Percentiles rank a stretch among this genome's conserved stretches.
phyloP scores from a whole-genome alignment of 2,329 filamentous ascomycete species.

The Neonectria magnoliae region DNA sequence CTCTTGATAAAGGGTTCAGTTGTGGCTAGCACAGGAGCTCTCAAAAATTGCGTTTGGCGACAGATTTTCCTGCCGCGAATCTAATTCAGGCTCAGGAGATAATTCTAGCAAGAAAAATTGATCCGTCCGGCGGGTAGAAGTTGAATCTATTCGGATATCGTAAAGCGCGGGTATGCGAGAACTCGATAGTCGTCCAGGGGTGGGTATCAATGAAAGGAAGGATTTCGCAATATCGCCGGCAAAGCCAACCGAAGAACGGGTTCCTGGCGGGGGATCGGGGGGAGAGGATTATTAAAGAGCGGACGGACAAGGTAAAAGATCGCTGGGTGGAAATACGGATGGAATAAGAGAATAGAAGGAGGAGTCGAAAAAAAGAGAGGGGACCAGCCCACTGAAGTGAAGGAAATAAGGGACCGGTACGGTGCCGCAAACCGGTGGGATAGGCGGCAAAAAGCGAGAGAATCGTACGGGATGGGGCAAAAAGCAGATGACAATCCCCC shows the following conservation, averaged over 20 bases:
- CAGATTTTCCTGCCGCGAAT: neutral
- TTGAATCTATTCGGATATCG: constrained; percentile 17
- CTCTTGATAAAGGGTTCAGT: neutral
- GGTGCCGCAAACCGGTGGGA: constrained; percentile 26
- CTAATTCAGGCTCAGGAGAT: neutral
- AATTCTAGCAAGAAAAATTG: neutral
- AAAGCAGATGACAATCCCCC: constrained; percentile 3
- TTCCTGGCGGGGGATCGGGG: neutral
- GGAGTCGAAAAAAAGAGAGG: constrained; percentile 5
- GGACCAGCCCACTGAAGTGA: constrained; percentile 40
- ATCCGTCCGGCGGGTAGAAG: constrained; percentile 19
- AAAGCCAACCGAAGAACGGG: neutral
- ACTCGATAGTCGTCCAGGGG: constrained; percentile 2
- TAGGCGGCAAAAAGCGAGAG: constrained; percentile 3
- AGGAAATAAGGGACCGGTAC: neutral
- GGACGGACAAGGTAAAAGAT: neutral
- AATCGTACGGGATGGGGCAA: constrained; percentile 39
- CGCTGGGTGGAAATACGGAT: constrained; percentile 10
- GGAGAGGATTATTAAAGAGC: neutral
- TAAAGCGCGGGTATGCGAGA: constrained; percentile 2
- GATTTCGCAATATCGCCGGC: neutral
- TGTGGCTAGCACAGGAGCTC: neutral
- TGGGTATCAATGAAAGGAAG: constrained; percentile 14
- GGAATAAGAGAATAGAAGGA: neutral
- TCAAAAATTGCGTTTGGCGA: neutral